Evolutionary conservation across 441 rosid species (phyloP).

Genomic region (Manihot esculenta): DNA sequence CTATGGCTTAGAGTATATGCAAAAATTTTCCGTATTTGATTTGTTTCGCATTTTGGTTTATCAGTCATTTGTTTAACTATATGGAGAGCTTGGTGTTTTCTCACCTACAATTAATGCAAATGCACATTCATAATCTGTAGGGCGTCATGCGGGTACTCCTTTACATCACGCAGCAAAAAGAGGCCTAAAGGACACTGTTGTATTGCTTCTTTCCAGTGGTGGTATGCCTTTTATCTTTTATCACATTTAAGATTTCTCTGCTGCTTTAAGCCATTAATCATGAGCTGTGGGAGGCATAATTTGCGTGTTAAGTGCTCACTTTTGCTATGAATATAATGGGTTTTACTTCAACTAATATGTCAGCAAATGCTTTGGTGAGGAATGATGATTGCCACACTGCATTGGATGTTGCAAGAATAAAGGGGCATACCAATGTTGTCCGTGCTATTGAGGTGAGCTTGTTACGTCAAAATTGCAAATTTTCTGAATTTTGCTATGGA

Average conservation of each 20-base stretch:
- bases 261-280: not conserved
- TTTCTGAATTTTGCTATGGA: not conserved
- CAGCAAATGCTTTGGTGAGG: constrained; percentile 57
- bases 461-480: constrained; percentile 3
- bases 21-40: not conserved
- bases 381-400: constrained; percentile 63
- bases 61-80: not conserved
- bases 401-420: constrained; percentile 56
- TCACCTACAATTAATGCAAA: not conserved
- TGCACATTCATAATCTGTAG: constrained; percentile 29
- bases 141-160: constrained; percentile 63
- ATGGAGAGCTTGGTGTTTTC: not conserved
- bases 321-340: constrained; percentile 3
- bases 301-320: constrained; percentile 7
- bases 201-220: constrained; percentile 51
- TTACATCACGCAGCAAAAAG: constrained; percentile 67
- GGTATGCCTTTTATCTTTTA: constrained; percentile 30
- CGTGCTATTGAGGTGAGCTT: constrained; percentile 52
- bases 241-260: constrained; percentile 10
- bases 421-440: constrained; percentile 42
- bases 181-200: constrained; percentile 50
- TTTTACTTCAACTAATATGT: constrained; percentile 19
- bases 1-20: not conserved
- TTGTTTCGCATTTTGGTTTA: not conserved
- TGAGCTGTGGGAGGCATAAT: not conserved